Base-by-base conservation (phyloP, 176 grass and related monocot species). In the Triticum urartu region DNA sequence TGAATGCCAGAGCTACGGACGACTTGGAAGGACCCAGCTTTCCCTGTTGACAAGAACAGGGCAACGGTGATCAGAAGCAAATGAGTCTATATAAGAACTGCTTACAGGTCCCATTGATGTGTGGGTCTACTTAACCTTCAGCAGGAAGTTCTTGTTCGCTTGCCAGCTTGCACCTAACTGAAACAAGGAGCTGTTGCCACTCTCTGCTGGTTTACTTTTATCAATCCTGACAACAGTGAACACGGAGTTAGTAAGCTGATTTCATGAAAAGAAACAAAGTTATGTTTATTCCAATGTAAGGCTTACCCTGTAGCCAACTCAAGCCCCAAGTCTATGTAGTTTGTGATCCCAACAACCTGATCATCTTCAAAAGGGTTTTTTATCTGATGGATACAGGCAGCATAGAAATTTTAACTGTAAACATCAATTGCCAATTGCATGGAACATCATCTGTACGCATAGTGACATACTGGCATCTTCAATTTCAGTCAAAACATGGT, bases 311-410 rank as follows among this genome's bases (percentile, higher is more conserved):
- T 84, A 81, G 79, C 80, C 78, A 98, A 83, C 92, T 95, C 93
- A 88, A 98, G 88, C 24, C 96, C 93, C 87, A 98, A 80, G 72
- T 98, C 96, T 0, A 95, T 95, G 90, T 98, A 98, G 84, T 98
- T 98, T 68, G 96, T 98, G 52, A 98, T 98, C 64, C 93, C 96
- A 90, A 95, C 93, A 91, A 98, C 86, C 76, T 98, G 86, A 89
- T 89, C 70, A 88, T 83, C 81, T 86, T 98, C 96, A 88, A 98
- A 94, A 68, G 96, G 96, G 86, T 98, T 98, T 38, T 95, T 95
- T 64, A 98, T 88, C 93, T 95, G 81, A 47, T 84, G 68, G 54
- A 84, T 35, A 84, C 21, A 83, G 17, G 64, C 17, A 50, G 4
- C 11, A 45, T 26, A 66, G 3, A 63, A 43, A 73, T 50, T 3